phyloP scores from a whole-genome alignment of 2,329 filamentous ascomycete genomes.

The Venturia aucupariae region DNA sequence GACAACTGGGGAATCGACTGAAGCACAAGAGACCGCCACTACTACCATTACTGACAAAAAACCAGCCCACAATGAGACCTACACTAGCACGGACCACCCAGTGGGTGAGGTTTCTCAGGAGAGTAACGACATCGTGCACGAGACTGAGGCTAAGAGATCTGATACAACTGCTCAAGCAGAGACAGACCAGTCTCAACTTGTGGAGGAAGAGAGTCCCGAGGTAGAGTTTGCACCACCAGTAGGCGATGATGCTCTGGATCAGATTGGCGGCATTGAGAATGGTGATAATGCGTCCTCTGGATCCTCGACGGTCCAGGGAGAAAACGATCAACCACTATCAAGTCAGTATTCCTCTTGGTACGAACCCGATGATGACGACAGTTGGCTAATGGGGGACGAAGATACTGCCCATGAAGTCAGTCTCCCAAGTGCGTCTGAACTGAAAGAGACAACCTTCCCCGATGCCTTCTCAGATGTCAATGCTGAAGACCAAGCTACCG shows the following conservation, averaged over 20 bases:
- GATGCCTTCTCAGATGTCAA: not conserved
- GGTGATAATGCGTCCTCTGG: conserved; percentile 20
- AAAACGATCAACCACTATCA: conserved; percentile 19
- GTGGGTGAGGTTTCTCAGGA: not conserved
- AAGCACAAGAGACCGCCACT: not conserved
- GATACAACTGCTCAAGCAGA: not conserved
- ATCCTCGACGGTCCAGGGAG: conserved; percentile 28
- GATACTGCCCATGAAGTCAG: conserved; percentile 14
- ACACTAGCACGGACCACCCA: not conserved
- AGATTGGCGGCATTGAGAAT: conserved; percentile 14
- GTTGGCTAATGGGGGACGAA: conserved; percentile 7
- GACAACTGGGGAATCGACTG: not conserved
- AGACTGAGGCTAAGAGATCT: not conserved
- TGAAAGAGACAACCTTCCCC: not conserved
- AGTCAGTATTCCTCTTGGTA: conserved; percentile 15
- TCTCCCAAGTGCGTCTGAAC: not conserved
- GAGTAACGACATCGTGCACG: not conserved
- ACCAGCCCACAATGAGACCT: not conserved
- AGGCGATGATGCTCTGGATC: not conserved
- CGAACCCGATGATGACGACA: conserved; percentile 12
- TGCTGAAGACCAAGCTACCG: not conserved
- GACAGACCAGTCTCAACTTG: not conserved
- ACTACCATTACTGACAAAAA: conserved; percentile 6
- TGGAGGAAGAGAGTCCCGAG: not conserved
- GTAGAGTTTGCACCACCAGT: not conserved